These are phyloP conservation scores for Teunomyces pallodes DNA, from an alignment of 805 yeast genomes.

Conservation along the genomic window DNA sequence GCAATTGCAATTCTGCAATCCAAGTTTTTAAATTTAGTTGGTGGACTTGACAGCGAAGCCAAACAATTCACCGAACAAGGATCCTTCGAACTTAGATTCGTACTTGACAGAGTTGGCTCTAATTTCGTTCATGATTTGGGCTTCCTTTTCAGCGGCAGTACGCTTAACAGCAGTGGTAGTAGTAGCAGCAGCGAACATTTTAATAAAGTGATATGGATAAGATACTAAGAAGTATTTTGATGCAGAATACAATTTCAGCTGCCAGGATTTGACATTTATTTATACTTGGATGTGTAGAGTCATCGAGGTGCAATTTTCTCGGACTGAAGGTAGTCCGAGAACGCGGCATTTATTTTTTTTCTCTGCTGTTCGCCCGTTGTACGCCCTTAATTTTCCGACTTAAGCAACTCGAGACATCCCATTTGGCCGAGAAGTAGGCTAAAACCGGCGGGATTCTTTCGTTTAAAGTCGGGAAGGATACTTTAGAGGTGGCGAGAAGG, in stretches of 20 bases:
- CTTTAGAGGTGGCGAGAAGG: not conserved
- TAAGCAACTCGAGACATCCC: not conserved
- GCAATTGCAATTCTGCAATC: not conserved
- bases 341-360: slow-evolving; percentile 1
- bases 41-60: slow-evolving; percentile 23
- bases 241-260: too few relatives aligned
- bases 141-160: slow-evolving; percentile 44
- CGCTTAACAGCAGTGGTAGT: slow-evolving; percentile 9
- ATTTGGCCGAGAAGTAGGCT: not conserved
- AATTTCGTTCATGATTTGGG: slow-evolving; percentile 44
- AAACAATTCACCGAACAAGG: slow-evolving; percentile 41
- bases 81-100: slow-evolving; percentile 41
- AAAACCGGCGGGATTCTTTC: not conserved
- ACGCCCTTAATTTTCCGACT: slow-evolving; percentile 1
- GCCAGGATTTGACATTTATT: not conserved
- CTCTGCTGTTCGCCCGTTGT: not conserved
- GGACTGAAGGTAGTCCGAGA: slow-evolving; percentile 4
- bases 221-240: not conserved
- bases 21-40: slow-evolving; percentile 3
- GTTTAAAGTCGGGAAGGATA: not conserved
- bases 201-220: not conserved
- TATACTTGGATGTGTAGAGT: not conserved
- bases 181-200: slow-evolving; percentile 1
- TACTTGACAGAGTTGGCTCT: slow-evolving; percentile 32
- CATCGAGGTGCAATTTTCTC: slow-evolving; percentile 1